Evolutionary conservation across 139 green algal species (phyloP), one percentile per base, ranked within the genome.

Genomic region (Volvox reticuliferus): DNA sequence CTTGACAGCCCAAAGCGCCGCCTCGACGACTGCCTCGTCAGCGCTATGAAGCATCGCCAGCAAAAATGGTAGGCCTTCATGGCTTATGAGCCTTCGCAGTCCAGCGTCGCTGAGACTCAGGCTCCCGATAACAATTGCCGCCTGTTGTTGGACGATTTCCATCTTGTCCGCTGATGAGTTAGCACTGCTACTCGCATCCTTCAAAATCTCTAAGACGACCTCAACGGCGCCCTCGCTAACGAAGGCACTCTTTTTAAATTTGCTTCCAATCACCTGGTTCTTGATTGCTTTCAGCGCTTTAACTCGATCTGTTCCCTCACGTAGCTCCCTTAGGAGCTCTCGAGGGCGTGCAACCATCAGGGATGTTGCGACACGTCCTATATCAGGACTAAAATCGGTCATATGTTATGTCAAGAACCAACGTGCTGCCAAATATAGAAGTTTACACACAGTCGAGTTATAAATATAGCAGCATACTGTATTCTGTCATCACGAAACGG

Each of bases 191-290:
- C 36, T 84, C 0, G 20, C 19, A 9, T 65, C 21, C 28, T 82
- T 62, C 0, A 92, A 82, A 13, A 92, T 35, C 13, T 79, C 73
- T 2, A 89, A 28, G 18, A 89, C 71, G 17, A 61, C 17, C 26
- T 63, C 50, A 20, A 92, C 68, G 1, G 82, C 89, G 16, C 89
- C 89, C 18, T 65, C 71, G 50, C 33, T 75, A 6, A 92, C 20
- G n/a, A 86, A 92, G 3, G 26, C 73, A 12, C 24, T 26, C 71
- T 92, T 92, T 32, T 89, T 89, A 6, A 33, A 18, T 62, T 92
- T 92, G 55, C 35, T 92, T 1, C 82, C 82, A 26, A 88, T 88
- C 1, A 92, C 75, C 19, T 69, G 75, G 33, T 91, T 91, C 76
- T 86, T 91, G 1, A 91, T 91, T 1, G 32, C 26, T 63, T 83